phyloP scores from a whole-genome alignment of 2,329 filamentous ascomycete genomes.

The Sarocladiaceae sp. region DNA sequence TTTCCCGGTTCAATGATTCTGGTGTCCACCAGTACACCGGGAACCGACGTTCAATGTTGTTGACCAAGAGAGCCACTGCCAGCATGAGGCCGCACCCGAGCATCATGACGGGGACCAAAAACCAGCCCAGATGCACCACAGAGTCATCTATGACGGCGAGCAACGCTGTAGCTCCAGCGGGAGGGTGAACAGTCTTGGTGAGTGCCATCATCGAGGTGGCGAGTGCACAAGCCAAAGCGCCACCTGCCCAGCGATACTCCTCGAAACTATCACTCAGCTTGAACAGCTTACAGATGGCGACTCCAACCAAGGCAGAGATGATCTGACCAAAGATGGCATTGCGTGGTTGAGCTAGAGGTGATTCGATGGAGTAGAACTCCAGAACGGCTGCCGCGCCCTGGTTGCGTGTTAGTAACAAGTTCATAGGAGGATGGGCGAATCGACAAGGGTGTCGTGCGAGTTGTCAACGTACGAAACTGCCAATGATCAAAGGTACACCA shows the following conservation, averaged over 20 bases:
- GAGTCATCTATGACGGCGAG: slow-evolving; percentile 56
- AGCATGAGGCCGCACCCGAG: slow-evolving; percentile 58
- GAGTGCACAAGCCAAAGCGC: slow-evolving; percentile 57
- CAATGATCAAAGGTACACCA: slow-evolving; percentile 56
- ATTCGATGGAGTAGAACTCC: slow-evolving; percentile 65
- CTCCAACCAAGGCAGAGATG: slow-evolving; percentile 53
- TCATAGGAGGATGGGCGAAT: background rate
- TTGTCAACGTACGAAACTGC: slow-evolving; percentile 57
- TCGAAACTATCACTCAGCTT: slow-evolving; percentile 39
- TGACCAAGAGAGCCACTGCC: slow-evolving; percentile 54
- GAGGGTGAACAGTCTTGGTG: slow-evolving; percentile 68
- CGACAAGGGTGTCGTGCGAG: background rate
- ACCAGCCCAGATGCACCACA: slow-evolving; percentile 59
- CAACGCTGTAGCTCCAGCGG: slow-evolving; percentile 67
- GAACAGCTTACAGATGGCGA: slow-evolving; percentile 61
- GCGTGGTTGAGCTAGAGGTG: slow-evolving; percentile 66
- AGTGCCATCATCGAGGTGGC: slow-evolving; percentile 60
- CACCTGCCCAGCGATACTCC: slow-evolving; percentile 56
- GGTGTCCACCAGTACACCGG: slow-evolving; percentile 67
- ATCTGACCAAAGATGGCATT: slow-evolving; percentile 64
- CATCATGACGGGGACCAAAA: slow-evolving; percentile 55
- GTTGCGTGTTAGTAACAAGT: background rate
- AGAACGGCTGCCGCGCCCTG: slow-evolving; percentile 72
- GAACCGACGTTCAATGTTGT: slow-evolving; percentile 62
- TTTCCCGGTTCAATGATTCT: slow-evolving; percentile 17